Base-by-base conservation (phyloP, 2,329 filamentous ascomycete species). In the Ophiostoma piceae region DNA sequence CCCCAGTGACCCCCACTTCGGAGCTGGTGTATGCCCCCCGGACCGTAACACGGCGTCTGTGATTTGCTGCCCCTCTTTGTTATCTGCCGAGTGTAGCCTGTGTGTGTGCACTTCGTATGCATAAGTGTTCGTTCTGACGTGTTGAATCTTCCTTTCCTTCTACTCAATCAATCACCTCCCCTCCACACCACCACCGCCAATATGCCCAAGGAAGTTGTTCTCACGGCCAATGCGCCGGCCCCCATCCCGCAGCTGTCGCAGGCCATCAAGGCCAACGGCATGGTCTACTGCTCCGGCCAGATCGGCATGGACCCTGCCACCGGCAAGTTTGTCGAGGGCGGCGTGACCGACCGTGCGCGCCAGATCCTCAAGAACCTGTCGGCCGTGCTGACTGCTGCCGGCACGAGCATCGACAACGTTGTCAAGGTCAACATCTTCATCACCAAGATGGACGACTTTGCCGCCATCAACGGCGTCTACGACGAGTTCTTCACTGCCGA, bases 371-470 rank as follows among this genome's bases (percentile, higher is more conserved):
- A 82, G 72, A 90, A 90, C 77, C 80, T 90, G 19, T 76, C 80
- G 6, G 82, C 82, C 2, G 82, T 90, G 6, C 85, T 91, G 22
- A 81, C 85, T 73, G 88, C 84, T 8, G 85, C 87, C 0, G 87
- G 87, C 0, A 85, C 83, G 67, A 82, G 80, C 71, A 79, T 90
- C 54, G 80, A 83, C 39, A 88, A 89, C 70, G 84, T 87, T 0
- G 83, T 91, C 76, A 90, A 91, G 78, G 84, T 88, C 72, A 90
- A 90, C 74, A 81, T 90, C 37, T 91, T 88, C 75, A 76, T 91
- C 22, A 85, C 84, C 1, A 83, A 84, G 71, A 91, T 91, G 87
- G 81, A 84, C 67, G 82, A 90, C 76, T 91, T 90, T 75, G 83
- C 80, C 0, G 79, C 80, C 16, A 83, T 88, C 79, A 88, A 87